Evolutionary conservation across 2,329 filamentous ascomycete species (phyloP).

Genomic region (Penicillium sp.): DNA sequence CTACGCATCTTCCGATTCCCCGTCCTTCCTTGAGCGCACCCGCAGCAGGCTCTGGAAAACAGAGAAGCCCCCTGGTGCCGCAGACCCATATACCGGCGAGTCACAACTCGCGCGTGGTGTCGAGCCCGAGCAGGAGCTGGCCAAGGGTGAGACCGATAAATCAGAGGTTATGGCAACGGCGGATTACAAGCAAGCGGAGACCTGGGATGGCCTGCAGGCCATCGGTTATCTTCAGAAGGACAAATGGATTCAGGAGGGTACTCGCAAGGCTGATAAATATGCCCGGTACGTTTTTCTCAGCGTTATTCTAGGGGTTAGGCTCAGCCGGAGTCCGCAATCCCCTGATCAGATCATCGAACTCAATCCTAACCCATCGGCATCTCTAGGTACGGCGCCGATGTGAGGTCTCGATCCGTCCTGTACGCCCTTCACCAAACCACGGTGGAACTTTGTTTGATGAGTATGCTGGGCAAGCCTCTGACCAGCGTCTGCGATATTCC

Average conservation of each 20-base stretch:
- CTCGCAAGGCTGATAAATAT: constrained; percentile 48
- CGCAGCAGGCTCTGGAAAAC: constrained; percentile 58
- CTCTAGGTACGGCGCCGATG: constrained; percentile 26
- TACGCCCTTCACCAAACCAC: constrained; percentile 60
- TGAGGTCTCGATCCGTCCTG: constrained; percentile 7
- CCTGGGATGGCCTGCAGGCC: constrained; percentile 59
- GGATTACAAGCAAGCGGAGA: constrained; percentile 24
- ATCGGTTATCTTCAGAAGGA: constrained; percentile 57
- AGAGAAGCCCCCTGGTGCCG: constrained; percentile 55
- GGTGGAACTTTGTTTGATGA: constrained; percentile 61
- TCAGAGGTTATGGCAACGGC: constrained; percentile 20
- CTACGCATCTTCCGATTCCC: constrained; percentile 42
- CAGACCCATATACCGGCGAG: constrained; percentile 56
- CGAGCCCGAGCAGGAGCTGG: constrained; percentile 30
- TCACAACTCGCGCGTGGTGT: constrained; percentile 31
- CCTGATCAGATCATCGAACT: not conserved
- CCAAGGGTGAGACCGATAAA: constrained; percentile 25
- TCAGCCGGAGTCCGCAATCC: not conserved
- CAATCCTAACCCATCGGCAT: constrained; percentile 15
- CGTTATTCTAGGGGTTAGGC: not conserved
- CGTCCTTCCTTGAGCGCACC: constrained; percentile 53
- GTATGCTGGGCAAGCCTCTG: constrained; percentile 49
- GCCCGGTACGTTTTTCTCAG: constrained; percentile 45
- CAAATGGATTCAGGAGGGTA: constrained; percentile 46
- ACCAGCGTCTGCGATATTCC: constrained; percentile 42